A percentile compares a stretch with the other conserved stretches of the same genome.
These are phyloP conservation scores for Gossypioides kirkii DNA, from an alignment of 345 rosid species.

Conservation along the genomic window DNA sequence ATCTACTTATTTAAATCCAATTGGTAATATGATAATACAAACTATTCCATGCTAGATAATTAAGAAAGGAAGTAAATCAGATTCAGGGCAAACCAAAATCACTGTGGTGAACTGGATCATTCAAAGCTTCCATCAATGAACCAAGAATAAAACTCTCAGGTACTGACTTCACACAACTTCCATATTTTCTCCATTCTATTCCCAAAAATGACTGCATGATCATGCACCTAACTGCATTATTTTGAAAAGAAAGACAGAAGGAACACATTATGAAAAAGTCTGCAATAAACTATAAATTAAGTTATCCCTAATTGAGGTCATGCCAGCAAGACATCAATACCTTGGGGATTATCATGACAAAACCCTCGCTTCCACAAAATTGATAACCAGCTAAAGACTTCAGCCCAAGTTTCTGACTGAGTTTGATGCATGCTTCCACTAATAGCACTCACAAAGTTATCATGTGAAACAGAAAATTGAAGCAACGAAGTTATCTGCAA, in stretches of 20 bases:
- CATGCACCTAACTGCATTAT: slow-evolving; percentile 82
- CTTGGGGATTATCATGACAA: slow-evolving; percentile 86
- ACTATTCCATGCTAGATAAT: slow-evolving; percentile 8
- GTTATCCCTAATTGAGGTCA: background rate
- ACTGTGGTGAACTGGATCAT: slow-evolving; percentile 82
- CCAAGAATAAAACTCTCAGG: slow-evolving; percentile 75
- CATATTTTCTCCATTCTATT: slow-evolving; percentile 61
- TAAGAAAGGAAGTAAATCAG: slow-evolving; percentile 1
- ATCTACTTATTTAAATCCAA: background rate
- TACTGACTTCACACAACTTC: slow-evolving; percentile 51
- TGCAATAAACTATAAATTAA: background rate
- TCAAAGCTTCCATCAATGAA: slow-evolving; percentile 73
- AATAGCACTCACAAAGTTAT: slow-evolving; percentile 39
- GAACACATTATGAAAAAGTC: background rate
- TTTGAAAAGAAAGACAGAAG: slow-evolving; percentile 16
- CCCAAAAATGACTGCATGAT: slow-evolving; percentile 85
- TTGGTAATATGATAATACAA: background rate
- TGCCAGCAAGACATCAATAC: slow-evolving; percentile 32
- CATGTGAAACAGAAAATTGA: slow-evolving; percentile 46
- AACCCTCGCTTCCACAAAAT: slow-evolving; percentile 86
- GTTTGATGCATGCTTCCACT: slow-evolving; percentile 27
- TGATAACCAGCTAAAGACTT: slow-evolving; percentile 70
- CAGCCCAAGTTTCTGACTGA: slow-evolving; percentile 29
- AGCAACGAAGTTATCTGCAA: slow-evolving; percentile 69
- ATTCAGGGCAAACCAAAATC: slow-evolving; percentile 70